These are phyloP conservation scores for Podaxis carcinomalis DNA, from an alignment of 768 basidiomycete genomes.

Conservation along the genomic window DNA sequence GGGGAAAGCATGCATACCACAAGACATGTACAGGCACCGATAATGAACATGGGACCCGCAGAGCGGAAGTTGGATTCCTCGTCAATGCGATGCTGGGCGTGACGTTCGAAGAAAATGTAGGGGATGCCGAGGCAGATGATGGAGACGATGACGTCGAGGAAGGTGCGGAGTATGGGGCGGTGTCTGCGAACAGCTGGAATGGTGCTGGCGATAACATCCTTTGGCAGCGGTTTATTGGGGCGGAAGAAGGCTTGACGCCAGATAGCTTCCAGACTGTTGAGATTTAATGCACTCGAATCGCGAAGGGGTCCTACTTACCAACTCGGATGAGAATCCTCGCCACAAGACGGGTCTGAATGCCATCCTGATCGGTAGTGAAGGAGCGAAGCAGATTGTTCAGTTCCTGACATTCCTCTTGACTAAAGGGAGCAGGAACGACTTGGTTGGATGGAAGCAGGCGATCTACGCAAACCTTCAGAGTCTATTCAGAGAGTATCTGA, in stretches of 20 bases:
- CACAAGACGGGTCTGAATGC: conserved; percentile 54
- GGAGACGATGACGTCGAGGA: conserved; percentile 56
- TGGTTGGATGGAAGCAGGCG: conserved; percentile 61
- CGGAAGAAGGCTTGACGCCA: conserved; percentile 74
- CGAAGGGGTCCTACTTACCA: conserved; percentile 35
- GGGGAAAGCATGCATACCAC: conserved; percentile 41
- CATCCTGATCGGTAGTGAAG: conserved; percentile 29
- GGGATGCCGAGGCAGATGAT: conserved; percentile 76
- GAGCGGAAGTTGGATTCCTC: conserved; percentile 52
- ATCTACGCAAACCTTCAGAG: conserved; percentile 33
- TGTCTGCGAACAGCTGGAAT: conserved; percentile 25
- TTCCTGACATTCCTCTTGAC: conserved; percentile 74
- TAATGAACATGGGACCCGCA: conserved; percentile 54
- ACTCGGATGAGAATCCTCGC: conserved; percentile 66
- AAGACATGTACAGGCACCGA: conserved; percentile 63
- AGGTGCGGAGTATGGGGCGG: conserved; percentile 41
- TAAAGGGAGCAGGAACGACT: conserved; percentile 61
- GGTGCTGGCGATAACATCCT: conserved; percentile 33
- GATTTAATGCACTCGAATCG: too few species aligned
- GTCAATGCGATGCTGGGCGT: conserved; percentile 46
- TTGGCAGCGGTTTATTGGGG: conserved; percentile 61
- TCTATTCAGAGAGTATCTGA: background rate
- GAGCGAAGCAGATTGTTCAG: conserved; percentile 53
- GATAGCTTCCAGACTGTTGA: conserved; percentile 34
- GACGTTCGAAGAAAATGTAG: conserved; percentile 63